Evolutionary conservation across 768 basidiomycete species (phyloP), one percentile per base, ranked within the genome.

Genomic region (Podaxis pistillaris): DNA sequence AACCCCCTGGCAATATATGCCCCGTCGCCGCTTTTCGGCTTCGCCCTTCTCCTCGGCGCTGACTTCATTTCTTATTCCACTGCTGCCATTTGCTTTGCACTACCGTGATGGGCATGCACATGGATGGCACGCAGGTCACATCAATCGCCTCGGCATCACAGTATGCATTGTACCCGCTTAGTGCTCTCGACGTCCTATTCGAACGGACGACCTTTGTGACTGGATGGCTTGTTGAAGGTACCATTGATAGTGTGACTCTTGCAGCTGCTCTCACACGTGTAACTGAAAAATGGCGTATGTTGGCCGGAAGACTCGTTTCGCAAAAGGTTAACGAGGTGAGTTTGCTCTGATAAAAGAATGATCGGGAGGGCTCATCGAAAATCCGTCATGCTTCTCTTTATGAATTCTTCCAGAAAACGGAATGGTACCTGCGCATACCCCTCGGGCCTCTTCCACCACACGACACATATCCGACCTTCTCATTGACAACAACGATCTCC

Each of bases 201-300:
- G 67, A 71, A 54, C 66, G 70, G 22, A 76, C 76, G 2, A 73
- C 73, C 1, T 77, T 79, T 61, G 67, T 77, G 17, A 79, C 77
- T 19, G 79, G 77, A 15, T 81, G 79, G 79, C 70, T 81, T 8
- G 73, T 81, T 1, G 72, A 78, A 66, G 79, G 79, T 7, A 69
- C 64, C 26, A 70, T 80, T 51, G 74, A 80, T 66, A 66, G 67
- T n/a, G 60, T 70, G 26, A 71, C 70, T 40, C 63, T 80, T 22
- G 64, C 64, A 3, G 47, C 53, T 28, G 78, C 78, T 7, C 67
- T 80, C 59, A 58, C 65, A 4, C 68, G 71, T 7, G 58, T 78
- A 22, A 76, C 73, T 2, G 36, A 65, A 46, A 74, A 72, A 67
- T 74, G 73, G 71, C 69, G 69, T 11, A 68, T 72, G 68, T 60